phyloP scores from a whole-genome alignment of 2,329 filamentous ascomycete species.

The Clarireedia hainanense region DNA sequence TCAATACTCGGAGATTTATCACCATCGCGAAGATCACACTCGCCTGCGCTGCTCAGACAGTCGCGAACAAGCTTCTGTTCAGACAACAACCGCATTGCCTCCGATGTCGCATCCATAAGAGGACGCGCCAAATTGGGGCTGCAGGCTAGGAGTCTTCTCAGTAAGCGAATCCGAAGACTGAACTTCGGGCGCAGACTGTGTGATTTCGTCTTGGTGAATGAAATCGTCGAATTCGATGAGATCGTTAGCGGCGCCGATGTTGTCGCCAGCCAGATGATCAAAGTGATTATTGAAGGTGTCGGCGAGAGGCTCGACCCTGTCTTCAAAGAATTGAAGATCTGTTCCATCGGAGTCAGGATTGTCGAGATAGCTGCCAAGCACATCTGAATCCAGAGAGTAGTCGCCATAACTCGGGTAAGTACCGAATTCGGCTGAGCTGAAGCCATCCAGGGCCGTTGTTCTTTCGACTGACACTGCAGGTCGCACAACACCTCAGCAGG shows the following conservation, averaged over 20 bases:
- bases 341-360: conserved; percentile 59
- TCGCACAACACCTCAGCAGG: conserved; percentile 99
- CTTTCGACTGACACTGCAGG: conserved; percentile 98
- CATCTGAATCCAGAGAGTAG: conserved; percentile 59
- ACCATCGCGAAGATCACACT: conserved; percentile 19
- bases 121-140: conserved; percentile 69
- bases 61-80: conserved; percentile 31
- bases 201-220: conserved; percentile 41
- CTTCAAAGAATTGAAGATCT: conserved; percentile 72
- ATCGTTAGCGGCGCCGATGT: conserved; percentile 44
- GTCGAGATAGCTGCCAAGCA: conserved; percentile 50
- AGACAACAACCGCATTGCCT: conserved; percentile 64
- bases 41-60: conserved; percentile 26
- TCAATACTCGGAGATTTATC: conserved; percentile 24
- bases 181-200: conserved; percentile 27
- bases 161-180: conserved; percentile 30
- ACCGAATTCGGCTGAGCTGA: conserved; percentile 37
- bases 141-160: conserved; percentile 55
- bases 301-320: conserved; percentile 68
- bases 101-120: conserved; percentile 65
- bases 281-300: conserved; percentile 56
- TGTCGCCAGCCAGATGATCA: conserved; percentile 60
- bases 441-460: conserved; percentile 28
- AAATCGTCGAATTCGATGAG: conserved; percentile 45
- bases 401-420: conserved; percentile 40